A percentile compares a stretch with the other conserved stretches of the same genome.
Conservation (phyloP, 345 rosid genomes). For the Anastatica hierochuntica region DNA sequence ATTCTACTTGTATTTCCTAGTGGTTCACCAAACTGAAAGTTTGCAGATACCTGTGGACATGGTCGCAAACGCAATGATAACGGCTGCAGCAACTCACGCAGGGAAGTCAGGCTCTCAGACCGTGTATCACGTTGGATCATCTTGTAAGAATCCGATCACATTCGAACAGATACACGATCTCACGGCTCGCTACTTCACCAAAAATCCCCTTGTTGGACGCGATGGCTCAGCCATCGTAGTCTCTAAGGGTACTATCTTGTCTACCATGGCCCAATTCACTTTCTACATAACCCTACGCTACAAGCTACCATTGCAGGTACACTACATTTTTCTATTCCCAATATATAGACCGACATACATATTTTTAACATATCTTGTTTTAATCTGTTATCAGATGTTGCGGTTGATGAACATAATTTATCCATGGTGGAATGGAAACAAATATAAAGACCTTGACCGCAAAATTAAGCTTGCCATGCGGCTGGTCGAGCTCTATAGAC, state of each 20-base stretch:
- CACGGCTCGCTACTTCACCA: conserved; percentile 41
- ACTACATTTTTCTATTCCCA: background rate
- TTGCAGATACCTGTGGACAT: conserved; percentile 27
- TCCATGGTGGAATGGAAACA: conserved; percentile 27
- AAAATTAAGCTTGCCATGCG: conserved; percentile 47
- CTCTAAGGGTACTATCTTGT: conserved; percentile 34
- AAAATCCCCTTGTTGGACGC: conserved; percentile 63
- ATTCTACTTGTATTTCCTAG: too few relatives aligned
- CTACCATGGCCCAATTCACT: conserved; percentile 59
- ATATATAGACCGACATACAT: too few relatives aligned
- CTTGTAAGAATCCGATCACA: conserved; percentile 44
- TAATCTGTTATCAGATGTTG: conserved; percentile 13
- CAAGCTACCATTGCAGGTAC: conserved; percentile 51
- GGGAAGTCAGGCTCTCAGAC: conserved; percentile 15
- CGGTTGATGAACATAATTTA: conserved; percentile 20
- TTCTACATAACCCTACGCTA: conserved; percentile 68
- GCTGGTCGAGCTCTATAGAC: conserved; percentile 63
- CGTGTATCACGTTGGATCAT: conserved; percentile 77
- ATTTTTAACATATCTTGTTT: background rate
- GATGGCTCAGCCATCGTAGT: conserved; percentile 69
- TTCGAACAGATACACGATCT: conserved; percentile 41
- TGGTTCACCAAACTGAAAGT: too few relatives aligned
- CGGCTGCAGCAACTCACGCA: conserved; percentile 13
- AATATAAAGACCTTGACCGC: conserved; percentile 19
- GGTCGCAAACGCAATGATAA: conserved; percentile 26